A percentile compares a stretch with the other conserved stretches of the same genome.
phyloP scores from a whole-genome alignment of 768 basidiomycete species.

The Boletus tomentosulus region DNA sequence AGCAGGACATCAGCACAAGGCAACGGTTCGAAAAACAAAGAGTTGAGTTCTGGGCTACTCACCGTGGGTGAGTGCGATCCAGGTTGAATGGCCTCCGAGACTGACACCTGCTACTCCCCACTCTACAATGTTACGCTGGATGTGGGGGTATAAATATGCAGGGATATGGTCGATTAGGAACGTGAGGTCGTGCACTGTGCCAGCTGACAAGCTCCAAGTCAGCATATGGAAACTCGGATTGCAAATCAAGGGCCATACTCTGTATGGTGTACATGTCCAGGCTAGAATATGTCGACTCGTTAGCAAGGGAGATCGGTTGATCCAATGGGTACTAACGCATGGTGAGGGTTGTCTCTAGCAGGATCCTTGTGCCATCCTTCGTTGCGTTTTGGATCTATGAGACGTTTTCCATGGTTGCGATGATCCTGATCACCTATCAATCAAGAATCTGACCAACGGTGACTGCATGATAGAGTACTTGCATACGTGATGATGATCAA shows the following conservation, averaged over 20 bases:
- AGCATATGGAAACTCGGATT: not conserved
- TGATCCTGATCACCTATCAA: constrained; percentile 20
- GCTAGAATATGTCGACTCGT: constrained; percentile 11
- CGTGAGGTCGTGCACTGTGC: constrained; percentile 72
- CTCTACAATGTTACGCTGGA: constrained; percentile 53
- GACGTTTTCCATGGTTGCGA: constrained; percentile 29
- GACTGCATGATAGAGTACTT: constrained; percentile 8
- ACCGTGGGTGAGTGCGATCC: constrained; percentile 60
- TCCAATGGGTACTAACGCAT: constrained; percentile 23
- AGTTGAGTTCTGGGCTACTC: constrained; percentile 1
- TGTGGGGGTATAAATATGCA: constrained; percentile 65
- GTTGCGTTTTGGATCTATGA: constrained; percentile 23
- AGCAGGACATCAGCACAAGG: not conserved
- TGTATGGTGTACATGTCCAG: constrained; percentile 32
- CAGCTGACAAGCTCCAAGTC: constrained; percentile 29
- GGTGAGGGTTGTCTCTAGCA: constrained; percentile 19
- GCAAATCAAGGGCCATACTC: constrained; percentile 11
- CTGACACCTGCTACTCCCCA: constrained; percentile 77
- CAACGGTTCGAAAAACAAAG: not conserved
- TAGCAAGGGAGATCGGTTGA: not conserved
- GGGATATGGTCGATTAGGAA: constrained; percentile 80
- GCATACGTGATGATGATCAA: constrained; percentile 27
- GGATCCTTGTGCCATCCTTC: constrained; percentile 24
- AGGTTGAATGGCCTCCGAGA: constrained; percentile 82
- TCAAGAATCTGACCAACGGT: not conserved